Base-by-base conservation (phyloP, 371 early-diverging fungal species). In the Batrachochytrium dendrobatidis region DNA sequence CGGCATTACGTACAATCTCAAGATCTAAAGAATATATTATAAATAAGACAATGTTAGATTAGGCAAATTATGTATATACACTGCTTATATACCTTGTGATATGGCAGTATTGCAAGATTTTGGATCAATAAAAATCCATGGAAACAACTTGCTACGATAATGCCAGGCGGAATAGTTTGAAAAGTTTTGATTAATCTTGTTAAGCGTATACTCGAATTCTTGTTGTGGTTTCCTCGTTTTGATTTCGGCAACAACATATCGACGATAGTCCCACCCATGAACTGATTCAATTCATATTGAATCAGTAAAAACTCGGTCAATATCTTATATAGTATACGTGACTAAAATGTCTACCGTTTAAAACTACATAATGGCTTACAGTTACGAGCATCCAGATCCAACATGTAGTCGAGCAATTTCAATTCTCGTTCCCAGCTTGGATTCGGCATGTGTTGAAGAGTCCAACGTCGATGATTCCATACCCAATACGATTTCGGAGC, bases 111-210 rank as follows among this genome's bases (percentile, higher is more conserved):
- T 58, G 12, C 60, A 6, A 12, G 64, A 69, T 28, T 34, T 50
- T 24, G 24, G 44, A 12, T 62, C 52, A 22, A 24, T 54, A 44
- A 86, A 80, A 29, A 86, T 69, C 17, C 76, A 68, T 18, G 87
- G 85, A 15, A 94, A 67, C 3, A 93, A 68, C 55, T 89, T 91
- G 56, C 86, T 86, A 32, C 98, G 72, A 64, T 92, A 87, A 67
- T 95, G 94, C 98, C 98, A 97, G n/a, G 95, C 95, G 2, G 94
- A 90, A 63, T 86, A 92, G 73, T 97, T 97, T 31, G 92, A 89
- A 68, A 93, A 94, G 69, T 86, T 90, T 65, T 88, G 84, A 31
- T 79, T 74, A 64, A 97, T 91, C 69, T 94, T 95, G 29, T 67
- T 72, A 0, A 83, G 84, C 1, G 94, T 94, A 67, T 83, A 95